Base-by-base conservation (phyloP, 495 filamentous ascomycete genomes). In the Penicillium argentinense region DNA sequence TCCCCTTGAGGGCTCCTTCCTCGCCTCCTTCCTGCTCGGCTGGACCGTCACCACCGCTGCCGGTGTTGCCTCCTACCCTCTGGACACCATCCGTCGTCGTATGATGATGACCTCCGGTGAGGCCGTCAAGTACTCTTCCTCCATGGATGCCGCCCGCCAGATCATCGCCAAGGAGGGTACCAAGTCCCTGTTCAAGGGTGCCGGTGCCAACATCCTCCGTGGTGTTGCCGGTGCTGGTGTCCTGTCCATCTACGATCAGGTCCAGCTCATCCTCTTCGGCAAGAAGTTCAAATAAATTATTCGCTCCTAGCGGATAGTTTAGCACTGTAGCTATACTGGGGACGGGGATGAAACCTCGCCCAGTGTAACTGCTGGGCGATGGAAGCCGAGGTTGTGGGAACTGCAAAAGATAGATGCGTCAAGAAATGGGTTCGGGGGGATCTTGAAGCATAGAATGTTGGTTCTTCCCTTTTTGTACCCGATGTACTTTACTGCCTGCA, bases 181-280 rank as follows among this genome's bases (percentile, higher is more conserved):
- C 74, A 83, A 80, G 75, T 98, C 93, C 61, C 91, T 98, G 74
- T 98, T 98, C 89, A 98, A 98, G 88, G 93, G 93, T 89, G 93
- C 93, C 66, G 93, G 95, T 88, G 93, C 93, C 78, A 98, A 98
- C 86, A 98, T 98, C 74, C 95, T 98, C 80, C 93, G 93, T 96
- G 93, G 93, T 96, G 93, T 98, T 66, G 93, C 93, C 68, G 93
- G 93, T 90, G 93, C 93, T 78, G 93, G 93, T 97, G 93, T 98
- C 73, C 83, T 98, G 68, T 98, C 93, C 68, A 96, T 98, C 88
- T 98, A 98, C 76, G 93, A 98, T 74, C 93, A 97, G 81, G 88
- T 85, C 72, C 93, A 98, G 86, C 81, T 98, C 66, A 74, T 98
- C 71, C 79, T 98, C 75, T 97, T 98, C 88, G 93, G 93, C 71